Conservation (phyloP, 1,139 yeast genomes). For the Hansenula sp. region DNA sequence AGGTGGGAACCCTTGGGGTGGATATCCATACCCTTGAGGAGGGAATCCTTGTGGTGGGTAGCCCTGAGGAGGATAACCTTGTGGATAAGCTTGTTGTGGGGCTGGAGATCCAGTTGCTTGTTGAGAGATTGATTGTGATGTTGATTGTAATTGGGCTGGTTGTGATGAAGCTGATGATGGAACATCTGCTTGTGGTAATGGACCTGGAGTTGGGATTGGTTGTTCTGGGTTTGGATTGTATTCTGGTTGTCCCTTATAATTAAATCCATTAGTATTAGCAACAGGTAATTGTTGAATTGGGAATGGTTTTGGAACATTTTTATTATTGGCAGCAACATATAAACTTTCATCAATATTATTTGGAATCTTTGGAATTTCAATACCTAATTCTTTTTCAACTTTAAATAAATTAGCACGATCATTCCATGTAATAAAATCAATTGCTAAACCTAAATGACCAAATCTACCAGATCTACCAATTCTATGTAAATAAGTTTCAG, state of each 20-base stretch:
- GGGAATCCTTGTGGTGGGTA: slow-evolving; percentile 7
- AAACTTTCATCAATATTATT: slow-evolving; percentile 80
- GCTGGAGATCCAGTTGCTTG: slow-evolving; percentile 19
- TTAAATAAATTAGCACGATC: slow-evolving; percentile 91
- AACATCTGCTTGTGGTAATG: slow-evolving; percentile 20
- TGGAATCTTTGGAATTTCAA: slow-evolving; percentile 96
- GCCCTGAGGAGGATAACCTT: slow-evolving; percentile 9
- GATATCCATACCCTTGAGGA: slow-evolving; percentile 11
- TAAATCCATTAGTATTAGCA: slow-evolving; percentile 36
- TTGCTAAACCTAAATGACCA: slow-evolving; percentile 97
- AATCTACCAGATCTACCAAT: slow-evolving; percentile 99
- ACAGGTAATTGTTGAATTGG: slow-evolving; percentile 47
- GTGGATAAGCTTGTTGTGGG: slow-evolving; percentile 15
- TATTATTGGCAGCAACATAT: slow-evolving; percentile 80
- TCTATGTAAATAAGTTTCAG: slow-evolving; percentile 96
- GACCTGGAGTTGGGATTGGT: slow-evolving; percentile 18
- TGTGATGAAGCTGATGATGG: slow-evolving; percentile 14
- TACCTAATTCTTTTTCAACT: slow-evolving; percentile 95
- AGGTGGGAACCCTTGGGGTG: slow-evolving; percentile 16
- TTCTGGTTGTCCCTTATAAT: slow-evolving; percentile 48
- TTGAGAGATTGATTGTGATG: slow-evolving; percentile 20
- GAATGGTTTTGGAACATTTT: slow-evolving; percentile 82
- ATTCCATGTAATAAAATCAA: slow-evolving; percentile 94
- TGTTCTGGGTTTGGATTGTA: slow-evolving; percentile 17
- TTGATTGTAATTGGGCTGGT: slow-evolving; percentile 17